Evolutionary conservation across 495 filamentous ascomycete species (phyloP), one percentile per base, ranked within the genome.

Genomic region (Acidiella bohemica): DNA sequence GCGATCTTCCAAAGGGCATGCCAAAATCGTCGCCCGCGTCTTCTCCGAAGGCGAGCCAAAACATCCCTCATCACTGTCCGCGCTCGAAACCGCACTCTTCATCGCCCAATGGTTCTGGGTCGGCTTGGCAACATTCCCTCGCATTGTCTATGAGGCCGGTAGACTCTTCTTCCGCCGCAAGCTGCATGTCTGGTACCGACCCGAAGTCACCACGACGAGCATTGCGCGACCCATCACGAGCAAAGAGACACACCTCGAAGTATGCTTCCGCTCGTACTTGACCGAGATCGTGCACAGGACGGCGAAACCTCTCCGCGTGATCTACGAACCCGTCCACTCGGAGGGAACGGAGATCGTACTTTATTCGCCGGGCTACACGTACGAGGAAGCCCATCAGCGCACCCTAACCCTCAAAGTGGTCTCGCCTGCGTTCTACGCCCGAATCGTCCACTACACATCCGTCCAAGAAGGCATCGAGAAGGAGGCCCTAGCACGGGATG

Each of bases 31-130:
- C 7, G 71, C 74, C 14, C 57, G 61, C 8, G 57, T 78, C 17
- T 65, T 61, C 42, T 70, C 72, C 0, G 59, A 60, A 12, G 61
- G 55, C 2, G n/a, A 46, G 18, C 51, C 71, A 4, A 37, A 76
- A 30, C 67, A 78, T 35, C 71, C 75, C 0, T 40, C 35, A 2
- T 44, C 46, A 10, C 56, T 75, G 43, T 58, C 56, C 1, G n/a
- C 46, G 4, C 51, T 54, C 36, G 50, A 66, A 8, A 67, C 62
- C 32, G 37, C 59, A 13, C 52, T 25, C 22, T 79, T 80, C 47
- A 48, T 80, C 6, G 32, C 53, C 10, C 46, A 54, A 10, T 80
- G 76, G 70, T 70, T 67, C 59, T 80, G 73, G 74, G 68, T 75
- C 13, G 71, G 74, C 3, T 60, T 81, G 11, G 57, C 69, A 5